phyloP scores from a whole-genome alignment of 208 protist genomes.

The Trypanosoma avium region DNA sequence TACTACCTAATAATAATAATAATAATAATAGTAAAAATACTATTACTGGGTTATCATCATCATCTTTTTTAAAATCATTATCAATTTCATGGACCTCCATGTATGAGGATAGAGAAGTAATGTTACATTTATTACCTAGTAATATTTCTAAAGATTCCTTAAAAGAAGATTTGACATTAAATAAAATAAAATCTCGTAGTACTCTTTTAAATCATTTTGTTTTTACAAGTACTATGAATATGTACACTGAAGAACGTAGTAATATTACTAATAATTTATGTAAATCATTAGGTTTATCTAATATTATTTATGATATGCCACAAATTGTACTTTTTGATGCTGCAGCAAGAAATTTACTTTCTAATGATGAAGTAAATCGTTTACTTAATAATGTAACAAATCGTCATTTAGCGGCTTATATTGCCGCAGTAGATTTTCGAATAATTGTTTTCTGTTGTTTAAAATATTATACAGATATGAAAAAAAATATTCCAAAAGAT shows the following conservation, averaged over 20 bases:
- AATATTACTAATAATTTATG: conserved; percentile 23
- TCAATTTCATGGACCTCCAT: conserved; percentile 20
- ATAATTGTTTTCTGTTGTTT: conserved; percentile 26
- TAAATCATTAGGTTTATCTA: conserved; percentile 36
- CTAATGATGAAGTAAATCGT: conserved; percentile 33
- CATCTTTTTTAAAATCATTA: background rate
- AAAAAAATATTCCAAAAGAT: conserved; percentile 28
- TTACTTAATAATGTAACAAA: conserved; percentile 36
- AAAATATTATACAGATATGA: conserved; percentile 34
- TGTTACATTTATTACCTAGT: conserved; percentile 13
- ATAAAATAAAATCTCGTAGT: conserved; percentile 14
- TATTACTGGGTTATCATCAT: no score
- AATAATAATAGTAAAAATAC: no score
- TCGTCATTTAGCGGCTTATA: conserved; percentile 41
- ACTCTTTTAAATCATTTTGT: conserved; percentile 10
- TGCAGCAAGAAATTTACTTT: conserved; percentile 42
- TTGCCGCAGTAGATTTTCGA: conserved; percentile 33
- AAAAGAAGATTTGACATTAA: background rate
- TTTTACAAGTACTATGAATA: conserved; percentile 5
- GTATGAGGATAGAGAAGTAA: conserved; percentile 3
- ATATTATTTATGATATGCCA: conserved; percentile 36
- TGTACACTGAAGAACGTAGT: background rate
- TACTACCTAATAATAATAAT: background rate
- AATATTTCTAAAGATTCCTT: background rate
- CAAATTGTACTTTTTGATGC: conserved; percentile 62